phyloP scores from a whole-genome alignment of 768 basidiomycete genomes.

The Infundibulicybe gibba region DNA sequence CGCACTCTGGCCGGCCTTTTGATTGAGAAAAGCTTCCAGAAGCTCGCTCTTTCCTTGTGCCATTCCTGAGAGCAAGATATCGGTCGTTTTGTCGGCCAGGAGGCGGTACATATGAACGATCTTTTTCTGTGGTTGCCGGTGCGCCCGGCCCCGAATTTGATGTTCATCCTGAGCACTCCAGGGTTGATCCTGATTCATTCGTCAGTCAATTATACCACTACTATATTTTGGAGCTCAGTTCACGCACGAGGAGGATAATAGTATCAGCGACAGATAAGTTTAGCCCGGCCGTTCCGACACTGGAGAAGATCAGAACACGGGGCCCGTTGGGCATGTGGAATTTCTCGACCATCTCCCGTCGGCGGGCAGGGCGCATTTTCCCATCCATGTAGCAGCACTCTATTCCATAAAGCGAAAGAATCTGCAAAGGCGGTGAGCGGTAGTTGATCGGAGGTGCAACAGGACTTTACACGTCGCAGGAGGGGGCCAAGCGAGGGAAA shows the following conservation, averaged over 20 bases:
- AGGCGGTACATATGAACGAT: constrained; percentile 7
- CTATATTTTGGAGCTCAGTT: neutral
- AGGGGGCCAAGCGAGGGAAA: constrained; percentile 12
- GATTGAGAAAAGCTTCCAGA: constrained; percentile 12
- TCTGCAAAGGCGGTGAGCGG: neutral
- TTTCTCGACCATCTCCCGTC: constrained; percentile 6
- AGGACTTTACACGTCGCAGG: constrained; percentile 12
- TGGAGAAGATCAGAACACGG: constrained; percentile 16
- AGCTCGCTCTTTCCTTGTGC: constrained; percentile 9
- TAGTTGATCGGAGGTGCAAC: neutral
- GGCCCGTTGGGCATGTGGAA: constrained; percentile 6
- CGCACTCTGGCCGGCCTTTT: constrained; percentile 7
- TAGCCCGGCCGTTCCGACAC: constrained; percentile 16
- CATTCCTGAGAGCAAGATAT: constrained; percentile 8
- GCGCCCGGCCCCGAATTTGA: constrained; percentile 9
- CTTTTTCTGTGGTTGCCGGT: constrained; percentile 11
- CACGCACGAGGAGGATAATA: constrained; percentile 20
- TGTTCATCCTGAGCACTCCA: constrained; percentile 13
- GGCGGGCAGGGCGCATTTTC: constrained; percentile 3
- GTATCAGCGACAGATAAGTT: constrained; percentile 15
- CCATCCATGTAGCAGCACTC: constrained; percentile 11
- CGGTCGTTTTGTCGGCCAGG: constrained; percentile 8
- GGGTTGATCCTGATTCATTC: constrained; percentile 8
- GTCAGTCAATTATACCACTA: neutral
- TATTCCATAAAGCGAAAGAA: constrained; percentile 4